Evolutionary conservation across 805 yeast genomes (phyloP).

Genomic region (Osmozyma mogii): DNA sequence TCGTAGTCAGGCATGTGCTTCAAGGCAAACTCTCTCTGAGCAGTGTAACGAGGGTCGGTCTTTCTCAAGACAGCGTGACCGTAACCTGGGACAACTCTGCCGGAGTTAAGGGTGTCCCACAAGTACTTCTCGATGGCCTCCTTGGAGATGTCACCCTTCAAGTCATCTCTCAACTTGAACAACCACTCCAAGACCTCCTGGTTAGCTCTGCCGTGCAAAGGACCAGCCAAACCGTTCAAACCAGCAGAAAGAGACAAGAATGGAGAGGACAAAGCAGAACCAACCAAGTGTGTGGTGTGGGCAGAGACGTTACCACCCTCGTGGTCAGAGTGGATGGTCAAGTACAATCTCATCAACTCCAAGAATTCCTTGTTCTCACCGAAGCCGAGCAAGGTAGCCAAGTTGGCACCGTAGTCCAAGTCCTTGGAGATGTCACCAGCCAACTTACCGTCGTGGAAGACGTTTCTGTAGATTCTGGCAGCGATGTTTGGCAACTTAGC

Average conservation of each 20-base stretch:
- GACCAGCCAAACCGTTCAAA: slow-evolving; percentile 78
- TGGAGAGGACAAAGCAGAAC: slow-evolving; percentile 74
- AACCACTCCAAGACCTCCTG: slow-evolving; percentile 78
- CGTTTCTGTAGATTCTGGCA: slow-evolving; percentile 66
- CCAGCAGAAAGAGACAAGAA: slow-evolving; percentile 73
- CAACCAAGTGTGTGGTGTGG: slow-evolving; percentile 75
- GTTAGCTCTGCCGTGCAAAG: slow-evolving; percentile 78
- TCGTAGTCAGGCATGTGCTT: slow-evolving; percentile 55
- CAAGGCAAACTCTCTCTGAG: slow-evolving; percentile 63
- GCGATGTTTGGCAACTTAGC: slow-evolving; percentile 71
- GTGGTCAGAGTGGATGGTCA: slow-evolving; percentile 72
- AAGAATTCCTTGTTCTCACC: slow-evolving; percentile 50
- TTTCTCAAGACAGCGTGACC: slow-evolving; percentile 82
- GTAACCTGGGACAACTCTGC: slow-evolving; percentile 81
- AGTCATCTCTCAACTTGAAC: slow-evolving; percentile 52
- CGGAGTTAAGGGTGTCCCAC: slow-evolving; percentile 64
- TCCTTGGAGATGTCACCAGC: slow-evolving; percentile 43
- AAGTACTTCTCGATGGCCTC: slow-evolving; percentile 55
- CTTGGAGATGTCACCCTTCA: slow-evolving; percentile 52
- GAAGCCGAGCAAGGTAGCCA: slow-evolving; percentile 58
- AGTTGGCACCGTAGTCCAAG: slow-evolving; percentile 68
- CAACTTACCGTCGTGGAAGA: slow-evolving; percentile 47
- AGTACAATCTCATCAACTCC: slow-evolving; percentile 64
- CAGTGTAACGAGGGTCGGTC: slow-evolving; percentile 76
- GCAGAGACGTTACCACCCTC: slow-evolving; percentile 84